A percentile compares a stretch with the other conserved stretches of the same genome.
Evolutionary conservation across 768 basidiomycete species (phyloP).

Genomic region (Boletellus ananas): DNA sequence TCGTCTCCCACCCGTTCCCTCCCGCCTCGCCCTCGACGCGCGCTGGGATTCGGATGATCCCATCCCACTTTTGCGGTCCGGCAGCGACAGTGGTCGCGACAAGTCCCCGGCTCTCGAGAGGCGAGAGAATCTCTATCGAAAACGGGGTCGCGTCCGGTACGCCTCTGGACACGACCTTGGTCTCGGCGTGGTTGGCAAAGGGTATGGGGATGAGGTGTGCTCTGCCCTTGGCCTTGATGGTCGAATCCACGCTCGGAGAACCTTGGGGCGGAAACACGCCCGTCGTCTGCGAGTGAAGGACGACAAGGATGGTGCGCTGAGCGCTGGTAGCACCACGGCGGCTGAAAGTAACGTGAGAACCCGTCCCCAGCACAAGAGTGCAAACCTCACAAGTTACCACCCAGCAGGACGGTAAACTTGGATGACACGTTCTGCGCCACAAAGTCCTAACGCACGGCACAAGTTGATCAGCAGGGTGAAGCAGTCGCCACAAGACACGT

Average conservation of each 20-base stretch:
- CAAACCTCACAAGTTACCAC: slow-evolving; percentile 55
- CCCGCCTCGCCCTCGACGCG: slow-evolving; percentile 10
- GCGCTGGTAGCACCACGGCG: slow-evolving; percentile 40
- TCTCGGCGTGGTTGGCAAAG: slow-evolving; percentile 11
- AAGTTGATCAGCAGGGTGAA: neutral
- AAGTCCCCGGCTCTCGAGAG: slow-evolving; percentile 44
- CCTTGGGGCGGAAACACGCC: slow-evolving; percentile 15
- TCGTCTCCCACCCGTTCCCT: slow-evolving; percentile 27
- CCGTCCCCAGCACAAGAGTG: neutral
- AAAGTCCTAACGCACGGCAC: slow-evolving; percentile 39
- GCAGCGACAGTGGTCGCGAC: slow-evolving; percentile 35
- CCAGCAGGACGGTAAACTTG: slow-evolving; percentile 47
- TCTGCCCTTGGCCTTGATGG: slow-evolving; percentile 8
- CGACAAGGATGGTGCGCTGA: slow-evolving; percentile 9
- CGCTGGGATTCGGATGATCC: slow-evolving; percentile 48
- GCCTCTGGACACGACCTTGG: slow-evolving; percentile 5
- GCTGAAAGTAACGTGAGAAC: slow-evolving; percentile 23
- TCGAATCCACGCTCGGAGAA: slow-evolving; percentile 14
- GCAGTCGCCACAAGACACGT: slow-evolving; percentile 12
- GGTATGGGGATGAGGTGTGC: slow-evolving; percentile 12
- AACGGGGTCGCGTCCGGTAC: slow-evolving; percentile 22
- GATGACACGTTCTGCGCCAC: slow-evolving; percentile 43
- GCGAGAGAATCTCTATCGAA: slow-evolving; percentile 38
- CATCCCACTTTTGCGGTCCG: slow-evolving; percentile 44
- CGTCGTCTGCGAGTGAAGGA: slow-evolving; percentile 16